phyloP scores from a whole-genome alignment of 208 protist genomes.

The Chromosphaera perkinsii region DNA sequence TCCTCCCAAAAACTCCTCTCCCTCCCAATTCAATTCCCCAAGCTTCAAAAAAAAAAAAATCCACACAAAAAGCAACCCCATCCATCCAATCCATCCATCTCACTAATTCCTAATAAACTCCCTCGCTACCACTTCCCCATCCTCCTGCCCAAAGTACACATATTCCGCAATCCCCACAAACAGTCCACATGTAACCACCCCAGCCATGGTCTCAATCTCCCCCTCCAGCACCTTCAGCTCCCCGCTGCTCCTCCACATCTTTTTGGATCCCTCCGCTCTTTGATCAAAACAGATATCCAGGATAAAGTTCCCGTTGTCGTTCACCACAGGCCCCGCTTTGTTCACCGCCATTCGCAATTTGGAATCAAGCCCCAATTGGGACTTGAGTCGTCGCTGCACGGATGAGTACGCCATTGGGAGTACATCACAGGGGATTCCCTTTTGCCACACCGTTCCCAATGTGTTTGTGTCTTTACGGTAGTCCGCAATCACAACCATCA shows the following conservation, averaged over 20 bases:
- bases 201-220: conserved; percentile 29
- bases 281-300: conserved; percentile 56
- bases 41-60: no score
- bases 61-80: no score
- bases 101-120: no score
- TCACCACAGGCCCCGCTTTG: conserved; percentile 55
- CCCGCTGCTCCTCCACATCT: no score
- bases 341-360: conserved; percentile 43
- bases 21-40: no score
- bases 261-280: no score
- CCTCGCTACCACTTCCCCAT: no score
- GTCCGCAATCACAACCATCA: conserved; percentile 58
- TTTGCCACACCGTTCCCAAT: conserved; percentile 49
- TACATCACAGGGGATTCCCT: conserved; percentile 61
- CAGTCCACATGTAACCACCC: conserved; percentile 45
- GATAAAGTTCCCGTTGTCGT: conserved; percentile 63
- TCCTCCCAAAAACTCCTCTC: no score
- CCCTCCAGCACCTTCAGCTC: conserved; percentile 37
- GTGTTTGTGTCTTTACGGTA: conserved; percentile 40
- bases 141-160: conserved; percentile 31
- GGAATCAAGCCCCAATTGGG: conserved; percentile 13
- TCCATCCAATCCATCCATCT: no score
- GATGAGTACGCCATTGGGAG: conserved; percentile 44
- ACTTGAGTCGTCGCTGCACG: conserved; percentile 26
- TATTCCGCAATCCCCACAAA: conserved; percentile 46